These are phyloP conservation scores for Calocybe indica DNA, from an alignment of 768 basidiomycete genomes.

Conservation along the genomic window DNA sequence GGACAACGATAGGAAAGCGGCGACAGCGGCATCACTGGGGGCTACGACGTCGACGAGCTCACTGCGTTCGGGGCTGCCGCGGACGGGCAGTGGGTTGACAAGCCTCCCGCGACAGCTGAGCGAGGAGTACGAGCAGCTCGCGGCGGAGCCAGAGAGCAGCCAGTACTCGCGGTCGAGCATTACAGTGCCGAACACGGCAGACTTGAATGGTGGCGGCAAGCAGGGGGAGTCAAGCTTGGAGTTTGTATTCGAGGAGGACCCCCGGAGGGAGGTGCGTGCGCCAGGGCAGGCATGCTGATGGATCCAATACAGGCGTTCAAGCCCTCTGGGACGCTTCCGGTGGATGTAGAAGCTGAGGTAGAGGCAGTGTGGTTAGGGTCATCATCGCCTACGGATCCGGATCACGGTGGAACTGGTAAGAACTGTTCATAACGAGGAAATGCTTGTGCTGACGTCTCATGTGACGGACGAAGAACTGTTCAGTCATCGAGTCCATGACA, in stretches of 20 bases:
- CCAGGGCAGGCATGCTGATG: constrained; percentile 9
- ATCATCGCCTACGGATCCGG: constrained; percentile 30
- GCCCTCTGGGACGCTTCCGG: constrained; percentile 35
- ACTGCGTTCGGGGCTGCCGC: constrained; percentile 6
- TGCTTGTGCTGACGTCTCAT: background rate
- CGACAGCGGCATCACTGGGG: constrained; percentile 2
- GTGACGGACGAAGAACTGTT: constrained; percentile 29
- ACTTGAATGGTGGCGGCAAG: background rate
- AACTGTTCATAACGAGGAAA: background rate
- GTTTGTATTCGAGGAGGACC: constrained; percentile 32
- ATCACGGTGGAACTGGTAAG: constrained; percentile 40
- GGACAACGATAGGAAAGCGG: constrained; percentile 10
- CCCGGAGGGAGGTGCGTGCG: constrained; percentile 15
- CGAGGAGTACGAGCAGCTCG: constrained; percentile 24
- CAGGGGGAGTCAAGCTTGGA: constrained; percentile 26
- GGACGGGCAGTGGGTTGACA: constrained; percentile 40
- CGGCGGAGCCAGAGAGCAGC: no score
- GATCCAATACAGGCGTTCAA: constrained; percentile 28
- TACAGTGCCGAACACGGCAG: constrained; percentile 7
- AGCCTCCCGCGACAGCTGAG: constrained; percentile 43
- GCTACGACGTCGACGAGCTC: constrained; percentile 17
- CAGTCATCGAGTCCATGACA: constrained; percentile 43
- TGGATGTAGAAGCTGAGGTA: constrained; percentile 31
- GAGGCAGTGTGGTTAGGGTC: constrained; percentile 24
- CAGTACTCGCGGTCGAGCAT: no score